A percentile compares a stretch with the other conserved stretches of the same genome.
Evolutionary conservation across 106 monocot genomes (phyloP).

Genomic region (Phalaenopsis equestris): DNA sequence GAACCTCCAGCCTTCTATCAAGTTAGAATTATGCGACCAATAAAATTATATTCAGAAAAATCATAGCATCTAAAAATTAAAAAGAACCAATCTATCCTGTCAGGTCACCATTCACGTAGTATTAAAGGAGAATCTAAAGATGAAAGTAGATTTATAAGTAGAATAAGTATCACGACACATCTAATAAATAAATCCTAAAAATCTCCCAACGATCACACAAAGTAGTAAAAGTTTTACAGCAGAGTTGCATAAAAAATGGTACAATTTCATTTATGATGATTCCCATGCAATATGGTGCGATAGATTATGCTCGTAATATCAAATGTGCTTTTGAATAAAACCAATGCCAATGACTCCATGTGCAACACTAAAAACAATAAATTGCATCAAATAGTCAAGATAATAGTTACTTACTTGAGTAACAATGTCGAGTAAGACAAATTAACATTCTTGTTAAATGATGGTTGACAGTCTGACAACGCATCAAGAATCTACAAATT

Average conservation of each 20-base stretch:
- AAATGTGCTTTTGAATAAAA: background rate
- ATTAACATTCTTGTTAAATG: conserved; percentile 76
- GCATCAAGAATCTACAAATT: conserved; percentile 75
- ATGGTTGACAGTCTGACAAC: conserved; percentile 45
- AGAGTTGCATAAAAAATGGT: background rate
- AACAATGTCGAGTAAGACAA: conserved; percentile 74
- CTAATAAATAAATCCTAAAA: background rate
- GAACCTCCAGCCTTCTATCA: background rate
- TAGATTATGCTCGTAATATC: background rate
- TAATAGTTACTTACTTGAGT: conserved; percentile 60
- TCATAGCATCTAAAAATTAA: background rate
- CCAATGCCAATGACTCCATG: background rate
- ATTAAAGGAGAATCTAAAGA: background rate
- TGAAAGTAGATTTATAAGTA: background rate
- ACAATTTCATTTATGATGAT: background rate
- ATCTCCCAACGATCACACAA: background rate
- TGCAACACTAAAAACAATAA: background rate
- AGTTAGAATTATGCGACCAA: background rate
- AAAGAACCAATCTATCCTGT: background rate
- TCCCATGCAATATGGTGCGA: background rate
- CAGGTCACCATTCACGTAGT: background rate
- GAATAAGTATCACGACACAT: background rate
- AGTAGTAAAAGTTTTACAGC: background rate
- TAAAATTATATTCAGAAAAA: background rate
- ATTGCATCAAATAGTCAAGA: background rate